Conservation (phyloP, 305 asterid genomes). For the Solanum hybrid region DNA sequence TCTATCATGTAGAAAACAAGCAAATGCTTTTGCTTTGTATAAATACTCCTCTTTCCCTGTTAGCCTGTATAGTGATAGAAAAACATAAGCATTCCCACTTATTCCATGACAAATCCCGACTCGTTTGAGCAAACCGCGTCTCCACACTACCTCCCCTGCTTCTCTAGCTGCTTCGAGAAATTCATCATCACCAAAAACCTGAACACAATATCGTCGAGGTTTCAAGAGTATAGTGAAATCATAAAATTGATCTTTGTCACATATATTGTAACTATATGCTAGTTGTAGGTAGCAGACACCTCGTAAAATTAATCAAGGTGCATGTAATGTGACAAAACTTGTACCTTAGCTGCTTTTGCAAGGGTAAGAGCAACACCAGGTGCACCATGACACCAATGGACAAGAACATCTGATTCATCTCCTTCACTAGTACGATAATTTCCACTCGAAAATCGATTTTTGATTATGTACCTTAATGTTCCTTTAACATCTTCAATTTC, state of each 20-base stretch:
- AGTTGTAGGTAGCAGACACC: not conserved
- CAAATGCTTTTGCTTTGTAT: constrained; percentile 66
- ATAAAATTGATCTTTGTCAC: not conserved
- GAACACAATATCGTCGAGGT: not conserved
- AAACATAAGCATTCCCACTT: constrained; percentile 62
- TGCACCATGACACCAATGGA: constrained; percentile 83
- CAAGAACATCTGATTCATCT: constrained; percentile 36
- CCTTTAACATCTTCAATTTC: constrained; percentile 54
- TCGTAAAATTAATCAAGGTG: not conserved
- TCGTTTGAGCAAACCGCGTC: constrained; percentile 51
- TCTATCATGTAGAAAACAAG: constrained; percentile 58
- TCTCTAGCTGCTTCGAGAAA: constrained; percentile 56
- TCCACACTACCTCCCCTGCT: constrained; percentile 73
- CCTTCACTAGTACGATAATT: constrained; percentile 58
- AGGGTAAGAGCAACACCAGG: constrained; percentile 65
- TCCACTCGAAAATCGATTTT: constrained; percentile 42
- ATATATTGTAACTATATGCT: not conserved
- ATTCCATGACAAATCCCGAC: constrained; percentile 69
- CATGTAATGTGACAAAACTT: not conserved
- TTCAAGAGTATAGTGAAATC: not conserved
- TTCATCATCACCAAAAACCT: constrained; percentile 53
- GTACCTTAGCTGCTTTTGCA: constrained; percentile 59
- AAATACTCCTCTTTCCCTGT: constrained; percentile 47
- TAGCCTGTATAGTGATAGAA: constrained; percentile 55
- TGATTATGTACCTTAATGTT: constrained; percentile 53